Evolutionary conservation across 2,329 filamentous ascomycete species (phyloP).

Genomic region (Aureobasidium sp.): DNA sequence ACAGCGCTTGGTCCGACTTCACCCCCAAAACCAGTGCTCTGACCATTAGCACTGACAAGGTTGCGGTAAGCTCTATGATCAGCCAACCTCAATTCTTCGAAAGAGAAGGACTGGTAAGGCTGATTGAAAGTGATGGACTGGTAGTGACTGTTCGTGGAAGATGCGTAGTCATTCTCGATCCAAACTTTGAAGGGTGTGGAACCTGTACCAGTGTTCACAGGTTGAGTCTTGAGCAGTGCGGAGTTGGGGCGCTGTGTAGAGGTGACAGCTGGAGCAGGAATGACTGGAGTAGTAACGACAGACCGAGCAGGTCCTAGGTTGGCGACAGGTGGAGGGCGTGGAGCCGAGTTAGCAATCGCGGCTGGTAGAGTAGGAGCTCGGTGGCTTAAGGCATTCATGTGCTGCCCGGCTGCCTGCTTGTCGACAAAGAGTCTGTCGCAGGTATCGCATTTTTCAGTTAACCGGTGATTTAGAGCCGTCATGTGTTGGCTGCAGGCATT

Average conservation of each 20-base stretch:
- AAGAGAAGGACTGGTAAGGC: slow-evolving; percentile 79
- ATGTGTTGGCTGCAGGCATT: not conserved
- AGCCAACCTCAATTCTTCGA: slow-evolving; percentile 56
- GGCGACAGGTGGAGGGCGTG: not conserved
- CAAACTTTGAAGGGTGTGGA: slow-evolving; percentile 55
- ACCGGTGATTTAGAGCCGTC: not conserved
- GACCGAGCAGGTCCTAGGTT: not conserved
- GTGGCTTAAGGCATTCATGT: not conserved
- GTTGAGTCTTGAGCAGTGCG: slow-evolving; percentile 21
- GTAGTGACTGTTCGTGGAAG: slow-evolving; percentile 54
- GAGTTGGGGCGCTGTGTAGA: not conserved
- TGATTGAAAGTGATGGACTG: slow-evolving; percentile 73
- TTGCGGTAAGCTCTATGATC: slow-evolving; percentile 84
- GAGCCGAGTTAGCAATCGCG: not conserved
- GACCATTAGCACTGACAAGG: slow-evolving; percentile 81
- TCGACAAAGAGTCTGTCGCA: not conserved
- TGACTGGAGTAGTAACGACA: not conserved
- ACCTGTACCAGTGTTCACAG: slow-evolving; percentile 56
- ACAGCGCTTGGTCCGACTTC: slow-evolving; percentile 35
- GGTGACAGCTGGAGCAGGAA: not conserved
- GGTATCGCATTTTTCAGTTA: not conserved
- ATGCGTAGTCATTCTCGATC: slow-evolving; percentile 63
- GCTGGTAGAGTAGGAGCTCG: not conserved
- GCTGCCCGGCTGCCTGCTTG: not conserved
- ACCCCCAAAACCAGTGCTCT: slow-evolving; percentile 47